Evolutionary conservation across 805 yeast species (phyloP).

Genomic region (Myxozyma sirexii): DNA sequence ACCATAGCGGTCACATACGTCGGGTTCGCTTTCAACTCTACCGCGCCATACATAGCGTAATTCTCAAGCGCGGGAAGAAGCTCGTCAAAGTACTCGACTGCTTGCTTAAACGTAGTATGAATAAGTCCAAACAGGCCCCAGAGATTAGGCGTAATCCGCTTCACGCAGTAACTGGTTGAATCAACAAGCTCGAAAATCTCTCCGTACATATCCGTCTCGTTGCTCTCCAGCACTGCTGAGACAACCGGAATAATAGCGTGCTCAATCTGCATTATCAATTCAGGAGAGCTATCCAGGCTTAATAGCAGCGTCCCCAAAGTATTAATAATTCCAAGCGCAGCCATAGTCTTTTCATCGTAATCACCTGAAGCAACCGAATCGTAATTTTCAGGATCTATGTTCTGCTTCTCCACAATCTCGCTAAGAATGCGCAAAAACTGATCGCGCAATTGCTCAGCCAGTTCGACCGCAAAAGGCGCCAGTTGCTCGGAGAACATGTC

Average conservation of each 20-base stretch:
- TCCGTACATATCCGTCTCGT: slow-evolving; percentile 68
- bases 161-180: slow-evolving; percentile 62
- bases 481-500: slow-evolving; percentile 84
- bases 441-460: slow-evolving; percentile 51
- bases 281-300: slow-evolving; percentile 78
- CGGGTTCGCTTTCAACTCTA: slow-evolving; percentile 52
- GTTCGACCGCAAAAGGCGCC: slow-evolving; percentile 85
- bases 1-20: slow-evolving; percentile 54
- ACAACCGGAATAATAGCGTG: slow-evolving; percentile 71
- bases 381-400: slow-evolving; percentile 44
- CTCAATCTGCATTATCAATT: slow-evolving; percentile 64
- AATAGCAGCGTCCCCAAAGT: slow-evolving; percentile 80
- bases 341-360: slow-evolving; percentile 59
- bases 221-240: slow-evolving; percentile 63
- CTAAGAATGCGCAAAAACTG: slow-evolving; percentile 73
- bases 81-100: slow-evolving; percentile 73
- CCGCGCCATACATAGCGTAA: slow-evolving; percentile 63
- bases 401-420: slow-evolving; percentile 62
- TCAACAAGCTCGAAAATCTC: slow-evolving; percentile 78
- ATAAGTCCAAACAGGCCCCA: slow-evolving; percentile 71
- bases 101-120: slow-evolving; percentile 46
- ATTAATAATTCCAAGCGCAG: slow-evolving; percentile 77
- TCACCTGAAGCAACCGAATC: slow-evolving; percentile 53
- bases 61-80: slow-evolving; percentile 72
- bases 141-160: slow-evolving; percentile 65